A percentile compares a stretch with the other conserved stretches of the same genome.
Evolutionary conservation across 306 rosid genomes (phyloP).

Genomic region (Gastrolobium villosum): DNA sequence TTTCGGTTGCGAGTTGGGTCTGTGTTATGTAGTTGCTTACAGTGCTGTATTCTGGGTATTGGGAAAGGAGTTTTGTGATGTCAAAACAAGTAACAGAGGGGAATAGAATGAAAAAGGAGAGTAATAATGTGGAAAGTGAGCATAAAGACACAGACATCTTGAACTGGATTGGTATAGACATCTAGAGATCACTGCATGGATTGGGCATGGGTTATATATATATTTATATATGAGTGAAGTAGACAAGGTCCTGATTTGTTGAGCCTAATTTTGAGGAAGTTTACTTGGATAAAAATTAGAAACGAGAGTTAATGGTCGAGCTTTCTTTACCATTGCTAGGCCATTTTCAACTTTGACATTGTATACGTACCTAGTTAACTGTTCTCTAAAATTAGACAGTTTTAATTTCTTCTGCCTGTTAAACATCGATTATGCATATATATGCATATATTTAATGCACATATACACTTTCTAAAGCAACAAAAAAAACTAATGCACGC

Average conservation of each 20-base stretch:
- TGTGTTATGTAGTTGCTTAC: conserved; percentile 57
- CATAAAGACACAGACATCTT: neutral
- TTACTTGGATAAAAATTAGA: conserved; percentile 36
- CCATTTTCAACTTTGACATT: conserved; percentile 39
- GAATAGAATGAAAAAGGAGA: neutral
- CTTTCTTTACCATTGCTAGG: conserved; percentile 24
- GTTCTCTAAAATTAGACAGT: conserved; percentile 6
- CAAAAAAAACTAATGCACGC: too few species aligned
- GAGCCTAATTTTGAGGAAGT: conserved; percentile 28
- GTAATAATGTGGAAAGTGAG: neutral
- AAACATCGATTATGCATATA: too few species aligned
- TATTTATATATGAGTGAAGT: conserved; percentile 17
- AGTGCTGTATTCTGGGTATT: conserved; percentile 43
- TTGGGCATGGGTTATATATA: neutral
- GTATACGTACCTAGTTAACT: neutral
- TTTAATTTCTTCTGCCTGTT: too few species aligned
- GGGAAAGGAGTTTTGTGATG: conserved; percentile 42
- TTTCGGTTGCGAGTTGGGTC: conserved; percentile 43
- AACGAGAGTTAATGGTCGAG: conserved; percentile 3
- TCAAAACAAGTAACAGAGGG: conserved; percentile 36
- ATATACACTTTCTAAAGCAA: too few species aligned
- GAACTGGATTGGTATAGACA: neutral
- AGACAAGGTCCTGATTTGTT: conserved; percentile 10
- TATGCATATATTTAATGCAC: too few species aligned
- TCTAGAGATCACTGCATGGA: neutral